Percentiles rank a stretch among this genome's conserved stretches.
These are phyloP conservation scores for Agaricus blazei DNA, from an alignment of 768 basidiomycete genomes.

Conservation along the genomic window DNA sequence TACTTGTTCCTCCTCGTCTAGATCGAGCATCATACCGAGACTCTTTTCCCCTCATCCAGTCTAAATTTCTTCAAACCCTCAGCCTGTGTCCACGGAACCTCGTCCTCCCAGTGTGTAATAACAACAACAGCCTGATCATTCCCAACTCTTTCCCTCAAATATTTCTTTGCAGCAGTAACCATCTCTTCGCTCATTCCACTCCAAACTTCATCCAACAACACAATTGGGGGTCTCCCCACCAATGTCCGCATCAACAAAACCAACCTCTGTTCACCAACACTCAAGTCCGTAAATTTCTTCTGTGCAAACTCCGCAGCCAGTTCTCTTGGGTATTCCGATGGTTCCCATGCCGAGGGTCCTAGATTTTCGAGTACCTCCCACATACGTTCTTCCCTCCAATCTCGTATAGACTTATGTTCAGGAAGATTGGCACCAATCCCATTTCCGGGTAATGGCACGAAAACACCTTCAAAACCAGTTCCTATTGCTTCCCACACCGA, in stretches of 20 bases:
- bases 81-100: conserved; percentile 73
- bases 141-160: conserved; percentile 54
- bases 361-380: conserved; percentile 61
- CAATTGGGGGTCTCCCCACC: conserved; percentile 64
- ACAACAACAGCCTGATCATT: conserved; percentile 73
- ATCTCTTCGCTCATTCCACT: conserved; percentile 86
- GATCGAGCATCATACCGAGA: background rate
- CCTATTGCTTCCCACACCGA: conserved; percentile 76
- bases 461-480: conserved; percentile 88
- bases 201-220: conserved; percentile 91
- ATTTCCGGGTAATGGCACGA: conserved; percentile 41
- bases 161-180: conserved; percentile 57
- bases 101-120: conserved; percentile 88
- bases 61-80: conserved; percentile 43
- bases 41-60: conserved; percentile 26
- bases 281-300: conserved; percentile 56
- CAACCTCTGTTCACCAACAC: conserved; percentile 72
- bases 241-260: conserved; percentile 84
- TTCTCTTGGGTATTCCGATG: background rate
- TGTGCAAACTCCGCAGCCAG: conserved; percentile 32
- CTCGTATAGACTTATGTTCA: conserved; percentile 19
- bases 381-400: conserved; percentile 32
- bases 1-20: too few relatives aligned
- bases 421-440: conserved; percentile 40
- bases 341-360: conserved; percentile 50